Evolutionary conservation across 257 asterid genomes (phyloP), one percentile per base, ranked within the genome.

Genomic region (Solanum pinnatisectum): DNA sequence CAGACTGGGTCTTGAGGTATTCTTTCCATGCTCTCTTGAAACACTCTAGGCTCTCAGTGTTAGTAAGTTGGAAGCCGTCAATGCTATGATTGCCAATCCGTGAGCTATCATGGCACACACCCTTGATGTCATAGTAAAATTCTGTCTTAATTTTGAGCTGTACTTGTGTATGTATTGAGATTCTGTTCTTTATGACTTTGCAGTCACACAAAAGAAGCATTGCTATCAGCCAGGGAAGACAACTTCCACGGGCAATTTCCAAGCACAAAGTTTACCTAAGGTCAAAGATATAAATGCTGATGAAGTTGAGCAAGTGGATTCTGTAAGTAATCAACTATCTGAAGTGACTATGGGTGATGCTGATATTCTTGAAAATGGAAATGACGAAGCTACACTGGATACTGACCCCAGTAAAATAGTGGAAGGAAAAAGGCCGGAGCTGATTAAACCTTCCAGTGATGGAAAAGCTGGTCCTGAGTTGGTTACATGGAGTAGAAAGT

Each of bases 401-500:
- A 23, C 93, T 37, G 94, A 90, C 65, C 88, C 88, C 82, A 87
- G 88, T 90, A 87, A 86, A 77, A 65, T 76, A 40, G 68, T 86
- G 40, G 91, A 91, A 87, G 93, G 86, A 56, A 88, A 83, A 10
- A 87, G 68, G 37, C 87, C 90, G 11, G 92, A 88, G 89, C 91
- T 88, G 65, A 86, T 92, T 74, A 91, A 91, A 84, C 90, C 92
- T 89, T 86, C 92, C 37, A 40, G 85, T 40, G 90, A 77, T 81
- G 91, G 49, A 89, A 89, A 86, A 89, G 72, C 84, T 87, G 94
- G 83, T 60, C 89, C 91, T 30, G 91, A 91, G 86, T 82, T 36
- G 65, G 95, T 60, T 42, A 89, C 90, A 33, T 96, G 92, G 68
- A 94, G 94, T 88, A 94, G 98, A 89, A 97, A 94, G 93, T 93